These are phyloP conservation scores for Fusarium luffae DNA, from an alignment of 2,329 filamentous ascomycete species.

Conservation along the genomic window DNA sequence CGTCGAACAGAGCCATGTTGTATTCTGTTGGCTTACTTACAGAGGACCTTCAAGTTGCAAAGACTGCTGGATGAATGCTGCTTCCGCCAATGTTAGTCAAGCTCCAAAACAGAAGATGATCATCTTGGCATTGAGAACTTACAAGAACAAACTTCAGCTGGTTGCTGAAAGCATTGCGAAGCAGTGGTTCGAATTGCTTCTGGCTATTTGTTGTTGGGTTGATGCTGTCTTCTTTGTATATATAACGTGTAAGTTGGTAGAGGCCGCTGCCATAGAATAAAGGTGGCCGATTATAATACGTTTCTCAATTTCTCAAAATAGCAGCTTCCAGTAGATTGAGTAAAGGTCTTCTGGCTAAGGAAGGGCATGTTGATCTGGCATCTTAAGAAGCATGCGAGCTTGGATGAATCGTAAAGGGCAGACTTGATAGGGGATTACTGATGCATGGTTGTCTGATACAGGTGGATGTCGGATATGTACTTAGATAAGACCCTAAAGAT, in stretches of 20 bases:
- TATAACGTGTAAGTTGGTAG: neutral
- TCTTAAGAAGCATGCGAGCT: neutral
- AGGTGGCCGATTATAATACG: neutral
- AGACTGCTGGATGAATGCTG: fast-evolving
- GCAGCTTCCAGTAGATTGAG: neutral
- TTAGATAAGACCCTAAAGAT: neutral
- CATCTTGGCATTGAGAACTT: neutral
- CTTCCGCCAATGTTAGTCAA: neutral
- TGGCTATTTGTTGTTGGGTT: neutral
- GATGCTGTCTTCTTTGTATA: neutral
- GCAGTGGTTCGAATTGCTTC: neutral
- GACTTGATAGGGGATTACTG: neutral
- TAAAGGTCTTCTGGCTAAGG: fast-evolving
- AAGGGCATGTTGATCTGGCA: fast-evolving
- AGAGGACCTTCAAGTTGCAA: neutral
- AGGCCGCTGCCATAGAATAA: neutral
- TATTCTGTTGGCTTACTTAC: neutral
- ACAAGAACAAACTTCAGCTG: neutral
- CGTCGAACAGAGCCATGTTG: neutral
- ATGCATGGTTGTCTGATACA: neutral
- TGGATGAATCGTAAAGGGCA: no score
- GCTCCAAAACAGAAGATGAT: neutral
- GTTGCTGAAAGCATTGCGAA: neutral
- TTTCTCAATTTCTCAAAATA: neutral
- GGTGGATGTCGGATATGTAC: neutral